Conservation (phyloP, 352 stramenopile genomes). For the Phytophthora aleatoria region DNA sequence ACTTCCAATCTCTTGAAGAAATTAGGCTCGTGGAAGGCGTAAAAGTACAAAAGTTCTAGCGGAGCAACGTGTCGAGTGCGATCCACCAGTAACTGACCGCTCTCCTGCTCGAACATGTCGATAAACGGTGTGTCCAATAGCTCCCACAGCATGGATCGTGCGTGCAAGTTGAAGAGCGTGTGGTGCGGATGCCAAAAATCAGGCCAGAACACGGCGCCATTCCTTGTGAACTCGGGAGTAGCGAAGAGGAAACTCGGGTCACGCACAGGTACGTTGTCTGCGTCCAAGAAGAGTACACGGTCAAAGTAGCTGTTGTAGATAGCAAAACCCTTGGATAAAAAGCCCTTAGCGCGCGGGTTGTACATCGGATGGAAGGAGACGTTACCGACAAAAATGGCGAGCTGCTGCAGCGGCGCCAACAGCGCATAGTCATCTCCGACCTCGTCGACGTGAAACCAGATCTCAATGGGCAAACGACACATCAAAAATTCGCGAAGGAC, state of each 20-base stretch:
- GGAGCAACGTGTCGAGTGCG: conserved; percentile 34
- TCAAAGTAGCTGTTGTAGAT: conserved; percentile 52
- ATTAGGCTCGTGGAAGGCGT: conserved; percentile 39
- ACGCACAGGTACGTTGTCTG: conserved; percentile 52
- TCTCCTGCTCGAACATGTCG: conserved; percentile 73
- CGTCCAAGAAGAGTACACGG: conserved; percentile 58
- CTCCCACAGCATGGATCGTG: conserved; percentile 56
- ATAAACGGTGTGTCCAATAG: conserved; percentile 46
- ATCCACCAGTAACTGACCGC: conserved; percentile 60
- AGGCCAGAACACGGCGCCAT: conserved; percentile 67
- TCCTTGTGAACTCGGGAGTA: conserved; percentile 32
- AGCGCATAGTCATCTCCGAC: conserved; percentile 20
- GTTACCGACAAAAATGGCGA: conserved; percentile 27
- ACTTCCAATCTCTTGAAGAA: conserved; percentile 40
- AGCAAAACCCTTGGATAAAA: conserved; percentile 55
- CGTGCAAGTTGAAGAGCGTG: conserved; percentile 65
- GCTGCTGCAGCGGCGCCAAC: conserved; percentile 28
- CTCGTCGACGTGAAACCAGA: conserved; percentile 52
- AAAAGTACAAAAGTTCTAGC: conserved; percentile 50
- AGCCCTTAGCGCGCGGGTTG: conserved; percentile 38
- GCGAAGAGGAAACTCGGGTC: conserved; percentile 60
- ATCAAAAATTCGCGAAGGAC: conserved; percentile 35
- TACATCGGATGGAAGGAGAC: conserved; percentile 39
- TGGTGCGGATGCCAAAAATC: conserved; percentile 65
- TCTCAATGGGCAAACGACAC: conserved; percentile 53